Evolutionary conservation across 1,284 basidiomycete species (phyloP), one percentile per base, ranked within the genome.

Genomic region (Puccinia brachypodii): DNA sequence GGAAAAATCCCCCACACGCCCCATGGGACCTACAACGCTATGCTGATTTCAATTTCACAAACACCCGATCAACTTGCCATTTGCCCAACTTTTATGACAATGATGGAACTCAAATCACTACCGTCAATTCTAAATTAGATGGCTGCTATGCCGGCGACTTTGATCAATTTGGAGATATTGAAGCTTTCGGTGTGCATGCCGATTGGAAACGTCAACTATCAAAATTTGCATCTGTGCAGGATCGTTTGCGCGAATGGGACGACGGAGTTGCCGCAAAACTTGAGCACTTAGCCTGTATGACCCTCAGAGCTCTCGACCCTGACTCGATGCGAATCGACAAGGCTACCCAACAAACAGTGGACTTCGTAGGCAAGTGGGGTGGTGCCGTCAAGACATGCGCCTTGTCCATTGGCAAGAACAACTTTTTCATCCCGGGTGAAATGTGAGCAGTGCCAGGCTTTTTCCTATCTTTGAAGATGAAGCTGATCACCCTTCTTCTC

Each of bases 321-420:
- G 94, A 96, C 85, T 94, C 91, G 82, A 95, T 96, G 86, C 94
- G 94, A 88, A 92, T 96, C 88, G 94, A 96, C 87, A 96, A 96
- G 87, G 91, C 94, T 36, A 96, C 94, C 0, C 94, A 96, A 86
- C 90, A 96, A 83, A 93, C 93, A 1, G 90, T 95, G 11, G 91
- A 92, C 82, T 92, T 92, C 1, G 89, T 95, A 71, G 89, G 93
- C 8, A 85, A 89, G 0, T 96, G 94, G 94, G 88, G 92, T 0
- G 87, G 91, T 0, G 88, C 89, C 68, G 93, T 93, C 0, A 89
- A 93, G 76, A 88, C 88, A 13, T 96, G 94, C 85, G 94, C 94
- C 0, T 85, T 86, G 1, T 87, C 88, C 0, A 87, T 93, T 19
- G 91, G 91, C 82, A 96, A 96, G 88, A 89, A 88, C 28, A 95